Conservation (phyloP, 2,329 filamentous ascomycete genomes). For the Colletotrichum tofieldiae region DNA sequence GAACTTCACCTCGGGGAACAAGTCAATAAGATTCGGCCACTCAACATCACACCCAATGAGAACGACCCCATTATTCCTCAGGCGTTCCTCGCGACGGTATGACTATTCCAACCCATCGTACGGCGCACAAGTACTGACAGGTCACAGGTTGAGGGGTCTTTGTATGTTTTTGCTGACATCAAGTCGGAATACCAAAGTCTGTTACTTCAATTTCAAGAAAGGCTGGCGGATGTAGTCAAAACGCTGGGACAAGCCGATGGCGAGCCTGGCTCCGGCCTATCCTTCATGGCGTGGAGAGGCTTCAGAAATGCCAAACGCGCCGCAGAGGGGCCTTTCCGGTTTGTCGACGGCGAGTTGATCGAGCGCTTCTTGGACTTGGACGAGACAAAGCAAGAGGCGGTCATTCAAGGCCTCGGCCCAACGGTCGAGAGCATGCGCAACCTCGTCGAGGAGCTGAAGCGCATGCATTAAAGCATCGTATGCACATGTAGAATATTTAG, state of each 20-base stretch:
- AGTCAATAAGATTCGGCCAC: constrained; percentile 87
- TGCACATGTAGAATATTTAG: constrained; percentile 16
- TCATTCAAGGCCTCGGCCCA: constrained; percentile 71
- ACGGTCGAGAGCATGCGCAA: constrained; percentile 75
- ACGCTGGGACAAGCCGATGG: constrained; percentile 78
- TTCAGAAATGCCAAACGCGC: constrained; percentile 82
- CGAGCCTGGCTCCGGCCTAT: constrained; percentile 22
- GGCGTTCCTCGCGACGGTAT: constrained; percentile 91
- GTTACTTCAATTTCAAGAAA: constrained; percentile 84
- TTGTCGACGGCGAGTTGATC: constrained; percentile 93
- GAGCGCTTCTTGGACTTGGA: constrained; percentile 85
- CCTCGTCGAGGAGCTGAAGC: constrained; percentile 74
- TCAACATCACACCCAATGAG: constrained; percentile 76
- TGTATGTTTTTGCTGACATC: constrained; percentile 92
- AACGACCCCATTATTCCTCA: constrained; percentile 81
- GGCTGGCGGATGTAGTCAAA: constrained; percentile 76
- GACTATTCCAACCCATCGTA: constrained; percentile 50
- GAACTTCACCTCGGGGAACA: constrained; percentile 93
- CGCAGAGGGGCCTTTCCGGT: constrained; percentile 84
- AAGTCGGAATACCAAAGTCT: constrained; percentile 81
- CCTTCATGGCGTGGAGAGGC: constrained; percentile 84
- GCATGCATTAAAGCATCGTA: constrained; percentile 68
- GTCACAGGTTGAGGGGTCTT: constrained; percentile 84
- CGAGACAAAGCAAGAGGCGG: constrained; percentile 68
- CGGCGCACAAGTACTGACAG: constrained; percentile 42